phyloP scores from a whole-genome alignment of 352 stramenopile species.

The Phytophthora idaei region DNA sequence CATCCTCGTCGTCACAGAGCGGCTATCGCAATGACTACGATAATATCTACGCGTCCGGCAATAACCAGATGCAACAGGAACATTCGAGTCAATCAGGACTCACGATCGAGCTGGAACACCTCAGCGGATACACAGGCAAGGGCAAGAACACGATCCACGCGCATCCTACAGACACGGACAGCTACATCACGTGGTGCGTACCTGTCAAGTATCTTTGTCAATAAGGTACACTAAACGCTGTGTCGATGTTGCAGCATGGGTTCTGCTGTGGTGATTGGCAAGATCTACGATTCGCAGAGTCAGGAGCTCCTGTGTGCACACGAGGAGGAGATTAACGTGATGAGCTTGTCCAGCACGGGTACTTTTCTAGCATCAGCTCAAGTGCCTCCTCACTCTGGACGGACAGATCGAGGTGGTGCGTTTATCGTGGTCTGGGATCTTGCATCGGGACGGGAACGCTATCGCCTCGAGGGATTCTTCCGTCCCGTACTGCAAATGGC shows the following conservation, averaged over 20 bases:
- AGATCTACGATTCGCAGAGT: conserved; percentile 53
- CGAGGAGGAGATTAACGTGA: conserved; percentile 60
- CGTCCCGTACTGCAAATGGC: conserved; percentile 67
- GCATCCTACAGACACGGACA: conserved; percentile 51
- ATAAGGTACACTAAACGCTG: neutral
- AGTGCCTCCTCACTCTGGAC: conserved; percentile 41
- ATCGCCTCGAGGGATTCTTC: conserved; percentile 64
- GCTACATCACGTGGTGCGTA: conserved; percentile 60
- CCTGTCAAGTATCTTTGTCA: neutral
- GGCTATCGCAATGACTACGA: conserved; percentile 20
- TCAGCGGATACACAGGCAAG: conserved; percentile 66
- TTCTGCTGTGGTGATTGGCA: conserved; percentile 54
- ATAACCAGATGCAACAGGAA: conserved; percentile 21
- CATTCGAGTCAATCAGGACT: conserved; percentile 10
- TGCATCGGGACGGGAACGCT: conserved; percentile 43
- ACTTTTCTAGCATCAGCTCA: conserved; percentile 55
- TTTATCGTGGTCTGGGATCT: conserved; percentile 47
- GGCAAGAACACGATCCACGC: conserved; percentile 59
- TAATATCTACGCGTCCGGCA: conserved; percentile 20
- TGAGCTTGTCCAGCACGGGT: conserved; percentile 48
- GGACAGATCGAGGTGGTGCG: conserved; percentile 26
- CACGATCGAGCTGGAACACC: conserved; percentile 68
- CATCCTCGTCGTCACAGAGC: conserved; percentile 8
- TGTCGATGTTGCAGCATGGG: conserved; percentile 47
- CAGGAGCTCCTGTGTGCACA: conserved; percentile 62